phyloP scores from a whole-genome alignment of 2,329 filamentous ascomycete species.

The Stagonosporopsis tanaceti region DNA sequence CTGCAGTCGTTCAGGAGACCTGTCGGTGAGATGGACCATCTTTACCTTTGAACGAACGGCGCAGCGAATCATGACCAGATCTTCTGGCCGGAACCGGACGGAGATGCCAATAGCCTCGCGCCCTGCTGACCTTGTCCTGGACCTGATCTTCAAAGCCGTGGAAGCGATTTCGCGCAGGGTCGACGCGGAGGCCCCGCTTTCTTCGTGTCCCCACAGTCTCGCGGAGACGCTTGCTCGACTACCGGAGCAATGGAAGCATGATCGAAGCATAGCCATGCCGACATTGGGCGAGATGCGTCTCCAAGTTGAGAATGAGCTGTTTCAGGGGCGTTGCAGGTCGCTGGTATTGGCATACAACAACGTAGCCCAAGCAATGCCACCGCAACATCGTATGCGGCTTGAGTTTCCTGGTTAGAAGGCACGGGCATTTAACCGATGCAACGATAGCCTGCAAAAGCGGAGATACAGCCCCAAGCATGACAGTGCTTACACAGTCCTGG shows the following conservation, averaged over 20 bases:
- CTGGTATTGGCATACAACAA: constrained; percentile 1
- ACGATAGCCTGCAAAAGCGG: constrained; percentile 1
- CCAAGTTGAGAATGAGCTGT: background rate
- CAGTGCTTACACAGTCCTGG: background rate
- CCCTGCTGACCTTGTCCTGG: constrained; percentile 3
- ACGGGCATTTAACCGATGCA: constrained; percentile 15
- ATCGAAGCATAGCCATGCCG: constrained; percentile 5
- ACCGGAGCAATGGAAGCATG: constrained; percentile 11
- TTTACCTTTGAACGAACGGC: constrained; percentile 6
- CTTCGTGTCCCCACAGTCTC: constrained; percentile 15
- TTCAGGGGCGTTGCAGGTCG: background rate
- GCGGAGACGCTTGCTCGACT: constrained; percentile 1
- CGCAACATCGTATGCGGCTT: constrained; percentile 18
- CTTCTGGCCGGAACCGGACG: constrained; percentile 4
- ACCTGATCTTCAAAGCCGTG: constrained; percentile 17
- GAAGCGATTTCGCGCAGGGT: constrained; percentile 27
- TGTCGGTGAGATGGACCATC: background rate
- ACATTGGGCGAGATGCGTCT: constrained; percentile 5
- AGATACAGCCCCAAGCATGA: background rate
- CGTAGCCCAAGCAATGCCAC: constrained; percentile 23
- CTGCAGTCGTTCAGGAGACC: background rate
- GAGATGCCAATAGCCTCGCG: constrained; percentile 3
- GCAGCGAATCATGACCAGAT: constrained; percentile 3
- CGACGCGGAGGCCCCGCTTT: constrained; percentile 29
- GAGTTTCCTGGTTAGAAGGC: constrained; percentile 3